Percentiles rank a stretch among this genome's conserved stretches.
Conservation (phyloP, 177 flowering plant species). For the Vitis hybrid region DNA sequence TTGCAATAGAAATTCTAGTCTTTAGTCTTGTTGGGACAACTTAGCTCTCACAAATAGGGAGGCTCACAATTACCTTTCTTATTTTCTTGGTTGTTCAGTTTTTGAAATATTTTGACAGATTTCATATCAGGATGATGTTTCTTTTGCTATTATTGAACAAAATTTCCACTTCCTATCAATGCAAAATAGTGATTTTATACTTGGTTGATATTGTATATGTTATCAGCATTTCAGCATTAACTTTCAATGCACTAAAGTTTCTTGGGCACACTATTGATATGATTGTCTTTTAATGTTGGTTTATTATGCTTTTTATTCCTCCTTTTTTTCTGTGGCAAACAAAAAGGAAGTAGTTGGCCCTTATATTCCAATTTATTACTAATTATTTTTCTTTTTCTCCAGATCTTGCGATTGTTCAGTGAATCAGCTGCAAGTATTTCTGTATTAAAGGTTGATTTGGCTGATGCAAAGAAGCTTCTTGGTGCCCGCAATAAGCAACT, state of each 20-base stretch:
- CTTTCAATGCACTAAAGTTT: background rate
- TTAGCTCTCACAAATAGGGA: background rate
- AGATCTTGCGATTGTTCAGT: conserved; percentile 94
- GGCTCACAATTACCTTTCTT: background rate
- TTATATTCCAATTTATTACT: background rate
- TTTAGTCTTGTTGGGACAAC: no score
- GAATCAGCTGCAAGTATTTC: conserved; percentile 84
- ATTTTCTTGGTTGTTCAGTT: background rate
- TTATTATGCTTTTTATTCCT: background rate
- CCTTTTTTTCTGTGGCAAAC: background rate
- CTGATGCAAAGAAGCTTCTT: conserved; percentile 83
- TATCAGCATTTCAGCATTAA: background rate
- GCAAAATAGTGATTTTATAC: background rate
- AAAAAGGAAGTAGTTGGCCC: background rate
- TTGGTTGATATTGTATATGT: background rate
- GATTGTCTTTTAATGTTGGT: background rate
- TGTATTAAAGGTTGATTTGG: conserved; percentile 82
- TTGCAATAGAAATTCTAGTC: no score
- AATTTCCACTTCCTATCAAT: background rate
- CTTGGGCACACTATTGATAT: background rate
- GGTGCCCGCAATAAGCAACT: conserved; percentile 92
- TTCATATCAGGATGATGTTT: background rate
- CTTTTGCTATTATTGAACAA: background rate
- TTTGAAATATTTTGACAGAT: background rate
- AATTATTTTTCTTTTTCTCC: conserved; percentile 17